Conservation (phyloP, 2,329 filamentous ascomycete species). For the Trichoderma sp. region DNA sequence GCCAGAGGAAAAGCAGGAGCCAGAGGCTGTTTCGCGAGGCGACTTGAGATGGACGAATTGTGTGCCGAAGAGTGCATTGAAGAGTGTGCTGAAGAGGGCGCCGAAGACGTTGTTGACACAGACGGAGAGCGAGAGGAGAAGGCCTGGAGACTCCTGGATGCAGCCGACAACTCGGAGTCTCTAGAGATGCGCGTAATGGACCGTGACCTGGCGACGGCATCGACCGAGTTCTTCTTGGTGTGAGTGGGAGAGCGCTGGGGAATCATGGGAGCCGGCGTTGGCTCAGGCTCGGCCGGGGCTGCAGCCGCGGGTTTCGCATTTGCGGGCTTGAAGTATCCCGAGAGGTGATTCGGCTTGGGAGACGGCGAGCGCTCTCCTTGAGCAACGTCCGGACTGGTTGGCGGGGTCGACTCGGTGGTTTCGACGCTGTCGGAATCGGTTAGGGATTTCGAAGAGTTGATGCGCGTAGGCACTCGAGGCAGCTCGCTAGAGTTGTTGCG, state of each 20-base stretch:
- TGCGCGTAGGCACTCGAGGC: constrained; percentile 43
- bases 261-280: constrained; percentile 55
- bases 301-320: constrained; percentile 43
- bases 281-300: constrained; percentile 41
- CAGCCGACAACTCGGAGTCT: constrained; percentile 54
- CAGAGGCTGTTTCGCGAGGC: constrained; percentile 33
- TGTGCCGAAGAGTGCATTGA: neutral
- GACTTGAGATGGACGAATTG: constrained; percentile 46
- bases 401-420: constrained; percentile 59
- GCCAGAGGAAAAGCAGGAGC: constrained; percentile 24
- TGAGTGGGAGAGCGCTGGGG: constrained; percentile 81
- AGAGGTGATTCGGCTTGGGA: constrained; percentile 66
- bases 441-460: constrained; percentile 59
- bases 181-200: constrained; percentile 63
- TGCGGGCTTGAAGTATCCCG: constrained; percentile 64
- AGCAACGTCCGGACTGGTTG: constrained; percentile 68
- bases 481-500: constrained; percentile 47
- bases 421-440: constrained; percentile 71
- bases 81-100: constrained; percentile 40
- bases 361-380: constrained; percentile 57
- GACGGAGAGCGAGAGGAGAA: constrained; percentile 62
- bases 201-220: constrained; percentile 67
- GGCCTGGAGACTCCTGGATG: constrained; percentile 57
- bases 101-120: constrained; percentile 55
- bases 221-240: constrained; percentile 79